phyloP scores from a whole-genome alignment of 2,329 filamentous ascomycete species.

The Penicillium decumbens region DNA sequence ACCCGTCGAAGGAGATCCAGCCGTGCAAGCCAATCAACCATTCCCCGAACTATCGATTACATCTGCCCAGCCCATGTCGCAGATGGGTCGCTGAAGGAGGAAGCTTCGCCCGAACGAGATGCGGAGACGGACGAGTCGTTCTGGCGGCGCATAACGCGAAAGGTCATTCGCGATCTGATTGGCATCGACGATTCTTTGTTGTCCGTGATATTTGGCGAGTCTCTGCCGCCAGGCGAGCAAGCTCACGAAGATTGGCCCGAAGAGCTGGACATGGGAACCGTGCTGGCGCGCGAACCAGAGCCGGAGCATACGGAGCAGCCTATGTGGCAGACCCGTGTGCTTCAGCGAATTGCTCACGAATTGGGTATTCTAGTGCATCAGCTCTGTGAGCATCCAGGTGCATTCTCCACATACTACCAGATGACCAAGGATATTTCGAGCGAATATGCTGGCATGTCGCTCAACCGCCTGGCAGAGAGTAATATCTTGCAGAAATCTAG shows the following conservation, averaged over 20 bases:
- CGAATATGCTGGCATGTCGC: slow-evolving; percentile 73
- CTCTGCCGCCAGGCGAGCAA: slow-evolving; percentile 49
- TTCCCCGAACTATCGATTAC: slow-evolving; percentile 18
- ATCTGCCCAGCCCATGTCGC: slow-evolving; percentile 23
- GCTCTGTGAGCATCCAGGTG: slow-evolving; percentile 78
- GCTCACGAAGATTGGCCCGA: slow-evolving; percentile 19
- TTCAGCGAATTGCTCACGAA: slow-evolving; percentile 82
- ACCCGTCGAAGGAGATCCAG: slow-evolving; percentile 56
- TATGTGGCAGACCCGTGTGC: slow-evolving; percentile 59
- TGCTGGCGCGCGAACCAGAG: slow-evolving; percentile 29
- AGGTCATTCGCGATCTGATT: slow-evolving; percentile 81
- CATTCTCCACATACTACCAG: slow-evolving; percentile 75
- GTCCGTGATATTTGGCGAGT: slow-evolving; percentile 81
- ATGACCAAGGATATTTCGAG: slow-evolving; percentile 58
- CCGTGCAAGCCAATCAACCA: slow-evolving; percentile 22
- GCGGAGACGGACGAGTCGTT: slow-evolving; percentile 60
- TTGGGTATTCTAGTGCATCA: slow-evolving; percentile 78
- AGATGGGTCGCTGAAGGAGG: slow-evolving; percentile 54
- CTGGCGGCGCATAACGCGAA: slow-evolving; percentile 75
- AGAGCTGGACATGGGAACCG: slow-evolving; percentile 35
- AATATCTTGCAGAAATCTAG: slow-evolving; percentile 7
- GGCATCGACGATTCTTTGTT: slow-evolving; percentile 84
- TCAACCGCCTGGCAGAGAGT: slow-evolving; percentile 33
- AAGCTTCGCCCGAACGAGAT: slow-evolving; percentile 37
- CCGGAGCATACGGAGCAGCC: slow-evolving; percentile 26